Base-by-base conservation (phyloP, 163 green algal species). In the Botryococcus braunii region DNA sequence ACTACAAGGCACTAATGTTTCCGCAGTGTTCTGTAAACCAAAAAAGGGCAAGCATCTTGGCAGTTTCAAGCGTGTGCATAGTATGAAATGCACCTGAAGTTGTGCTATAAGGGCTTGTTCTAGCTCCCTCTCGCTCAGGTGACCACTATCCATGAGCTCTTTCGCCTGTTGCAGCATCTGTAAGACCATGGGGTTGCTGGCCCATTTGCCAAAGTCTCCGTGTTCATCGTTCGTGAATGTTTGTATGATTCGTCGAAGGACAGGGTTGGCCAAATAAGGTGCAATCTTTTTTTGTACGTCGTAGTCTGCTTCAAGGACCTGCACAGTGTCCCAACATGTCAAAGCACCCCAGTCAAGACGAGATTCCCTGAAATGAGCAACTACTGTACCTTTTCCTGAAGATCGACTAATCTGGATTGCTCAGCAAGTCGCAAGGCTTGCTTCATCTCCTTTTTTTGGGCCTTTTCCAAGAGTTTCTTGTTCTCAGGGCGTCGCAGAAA, bases 401-500 rank as follows among this genome's bases (percentile, higher is more conserved):
- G 89, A 27, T 77, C 62, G 21, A 78, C 35, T 35, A 72, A 68
- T 38, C 64, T 43, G 29, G 68, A 61, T 27, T 81, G 82, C 39
- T 87, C 75, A 50, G 79, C 67, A 47, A 79, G 25, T 39, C 72
- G 64, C 7, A 79, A 11, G 9, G 68, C 65, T 52, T 82, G 76
- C 47, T 77, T 75, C 5, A 82, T 59, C 68, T 91, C 84, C 52
- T 85, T 76, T 8, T 62, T 67, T 76, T 92, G 86, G 35, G 91
- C 82, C 72, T 73, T 64, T 65, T 88, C 82, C 36, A 92, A 21
- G 56, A 83, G 6, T 2, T 57, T 48, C 46, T 67, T 69, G 75
- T 92, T 87, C 73, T 92, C 86, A 23, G 86, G 86, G 1, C 77
- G 74, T 0, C 66, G 7, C 34, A 83, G 63, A 66, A 91, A 92